phyloP scores from a whole-genome alignment of 495 filamentous ascomycete genomes.

The Aspergillus saccharolyticus region DNA sequence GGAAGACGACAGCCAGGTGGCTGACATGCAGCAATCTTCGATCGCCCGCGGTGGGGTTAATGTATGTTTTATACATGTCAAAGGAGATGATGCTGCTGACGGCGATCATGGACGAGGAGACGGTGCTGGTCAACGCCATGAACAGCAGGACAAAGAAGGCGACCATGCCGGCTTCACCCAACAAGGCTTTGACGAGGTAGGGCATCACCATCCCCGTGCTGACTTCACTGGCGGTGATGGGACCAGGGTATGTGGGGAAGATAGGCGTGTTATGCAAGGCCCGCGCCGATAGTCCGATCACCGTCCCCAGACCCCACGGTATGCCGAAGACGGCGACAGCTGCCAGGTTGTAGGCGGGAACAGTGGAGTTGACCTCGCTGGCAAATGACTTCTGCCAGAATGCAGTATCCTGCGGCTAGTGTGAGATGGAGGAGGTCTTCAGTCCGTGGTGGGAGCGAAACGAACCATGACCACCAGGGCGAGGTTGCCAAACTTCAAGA shows the following conservation, averaged over 20 bases:
- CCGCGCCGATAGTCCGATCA: constrained; percentile 42
- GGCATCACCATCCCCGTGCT: constrained; percentile 44
- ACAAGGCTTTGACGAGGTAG: constrained; percentile 43
- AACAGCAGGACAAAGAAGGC: constrained; percentile 50
- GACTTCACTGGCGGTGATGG: constrained; percentile 40
- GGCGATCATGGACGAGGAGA: constrained; percentile 43
- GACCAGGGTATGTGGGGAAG: constrained; percentile 49
- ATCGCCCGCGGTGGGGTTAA: constrained; percentile 41
- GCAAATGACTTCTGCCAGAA: constrained; percentile 52
- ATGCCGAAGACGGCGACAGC: constrained; percentile 44
- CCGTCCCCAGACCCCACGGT: constrained; percentile 47
- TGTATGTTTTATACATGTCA: constrained; percentile 50
- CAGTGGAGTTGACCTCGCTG: constrained; percentile 36
- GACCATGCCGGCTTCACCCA: constrained; percentile 43
- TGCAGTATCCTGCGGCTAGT: constrained; percentile 36
- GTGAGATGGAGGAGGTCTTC: not conserved
- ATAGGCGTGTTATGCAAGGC: constrained; percentile 43
- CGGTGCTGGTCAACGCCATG: constrained; percentile 50
- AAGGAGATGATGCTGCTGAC: constrained; percentile 44
- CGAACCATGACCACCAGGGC: constrained; percentile 48
- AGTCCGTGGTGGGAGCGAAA: not conserved
- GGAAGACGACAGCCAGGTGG: constrained; percentile 34
- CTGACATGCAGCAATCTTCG: constrained; percentile 31
- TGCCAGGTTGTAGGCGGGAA: constrained; percentile 42
- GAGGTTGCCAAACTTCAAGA: constrained; percentile 45